Evolutionary conservation across 2,329 filamentous ascomycete species (phyloP).

Genomic region (Neofusicoccum laricinum): DNA sequence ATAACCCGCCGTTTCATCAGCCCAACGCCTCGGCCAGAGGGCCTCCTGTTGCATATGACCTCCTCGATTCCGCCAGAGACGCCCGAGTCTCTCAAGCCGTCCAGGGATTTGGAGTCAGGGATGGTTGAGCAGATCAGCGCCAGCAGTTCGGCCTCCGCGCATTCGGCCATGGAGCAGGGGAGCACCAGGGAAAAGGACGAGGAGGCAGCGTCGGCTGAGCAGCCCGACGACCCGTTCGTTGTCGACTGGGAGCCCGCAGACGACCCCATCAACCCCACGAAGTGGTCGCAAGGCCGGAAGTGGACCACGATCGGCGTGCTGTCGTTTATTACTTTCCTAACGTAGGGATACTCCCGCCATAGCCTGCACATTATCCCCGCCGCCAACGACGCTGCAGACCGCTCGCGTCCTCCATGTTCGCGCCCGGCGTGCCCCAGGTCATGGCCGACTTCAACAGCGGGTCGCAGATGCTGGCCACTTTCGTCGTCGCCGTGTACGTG

Average conservation of each 20-base stretch:
- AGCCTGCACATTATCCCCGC: not conserved
- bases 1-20: not conserved
- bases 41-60: not conserved
- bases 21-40: not conserved
- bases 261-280: constrained; percentile 25
- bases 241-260: constrained; percentile 9
- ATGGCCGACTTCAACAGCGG: constrained; percentile 22
- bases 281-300: constrained; percentile 25
- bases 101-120: not conserved
- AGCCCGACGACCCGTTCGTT: constrained; percentile 5
- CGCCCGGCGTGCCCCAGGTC: constrained; percentile 24
- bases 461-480: constrained; percentile 24
- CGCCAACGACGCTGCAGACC: constrained; percentile 19
- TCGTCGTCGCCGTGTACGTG: constrained; percentile 26
- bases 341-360: constrained; percentile 21
- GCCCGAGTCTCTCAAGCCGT: not conserved
- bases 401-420: constrained; percentile 27
- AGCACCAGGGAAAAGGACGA: not conserved
- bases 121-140: not conserved
- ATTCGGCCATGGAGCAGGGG: not conserved
- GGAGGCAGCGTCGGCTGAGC: not conserved
- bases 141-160: not conserved
- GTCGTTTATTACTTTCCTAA: constrained; percentile 30
- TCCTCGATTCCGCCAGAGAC: not conserved
- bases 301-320: constrained; percentile 31